phyloP scores from a whole-genome alignment of 257 asterid species.

The Dorcoceras hygrometricum region DNA sequence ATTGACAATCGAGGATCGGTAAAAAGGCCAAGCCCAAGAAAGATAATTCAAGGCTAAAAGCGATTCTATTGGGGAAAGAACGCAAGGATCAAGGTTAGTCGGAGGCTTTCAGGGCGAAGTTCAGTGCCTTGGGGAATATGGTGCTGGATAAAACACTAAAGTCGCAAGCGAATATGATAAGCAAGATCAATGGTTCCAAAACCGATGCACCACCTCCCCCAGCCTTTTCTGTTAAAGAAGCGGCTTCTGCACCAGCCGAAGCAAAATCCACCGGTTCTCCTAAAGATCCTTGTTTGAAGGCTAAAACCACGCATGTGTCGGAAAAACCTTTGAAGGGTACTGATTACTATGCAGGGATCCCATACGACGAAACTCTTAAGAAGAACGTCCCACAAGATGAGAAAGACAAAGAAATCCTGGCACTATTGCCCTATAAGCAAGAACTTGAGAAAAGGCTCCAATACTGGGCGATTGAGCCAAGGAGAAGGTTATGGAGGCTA shows the following conservation, averaged over 20 bases:
- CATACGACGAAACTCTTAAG: constrained; percentile 47
- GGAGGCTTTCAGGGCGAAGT: constrained; percentile 61
- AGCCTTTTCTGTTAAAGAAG: constrained; percentile 29
- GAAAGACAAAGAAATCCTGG: constrained; percentile 43
- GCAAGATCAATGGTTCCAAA: constrained; percentile 36
- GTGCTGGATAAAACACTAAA: constrained; percentile 51
- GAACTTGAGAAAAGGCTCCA: too few species aligned
- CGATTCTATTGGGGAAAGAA: constrained; percentile 56
- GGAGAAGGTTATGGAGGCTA: too few species aligned
- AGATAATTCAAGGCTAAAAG: constrained; percentile 57
- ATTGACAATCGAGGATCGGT: constrained; percentile 37
- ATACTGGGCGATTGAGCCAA: too few species aligned
- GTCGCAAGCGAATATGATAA: constrained; percentile 33
- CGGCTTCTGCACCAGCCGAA: constrained; percentile 37
- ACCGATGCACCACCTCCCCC: constrained; percentile 25
- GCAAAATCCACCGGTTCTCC: constrained; percentile 26
- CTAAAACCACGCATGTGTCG: constrained; percentile 14
- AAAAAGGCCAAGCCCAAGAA: constrained; percentile 46
- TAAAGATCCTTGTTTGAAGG: constrained; percentile 23
- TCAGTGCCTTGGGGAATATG: constrained; percentile 63
- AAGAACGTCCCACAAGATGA: constrained; percentile 47
- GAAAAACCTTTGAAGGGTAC: constrained; percentile 29
- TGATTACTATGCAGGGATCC: constrained; percentile 45
- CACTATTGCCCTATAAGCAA: too few species aligned
- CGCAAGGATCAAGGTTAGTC: constrained; percentile 51